Percentiles rank a stretch among this genome's conserved stretches.
phyloP scores from a whole-genome alignment of 495 filamentous ascomycete species.

The Tuber borchii region DNA sequence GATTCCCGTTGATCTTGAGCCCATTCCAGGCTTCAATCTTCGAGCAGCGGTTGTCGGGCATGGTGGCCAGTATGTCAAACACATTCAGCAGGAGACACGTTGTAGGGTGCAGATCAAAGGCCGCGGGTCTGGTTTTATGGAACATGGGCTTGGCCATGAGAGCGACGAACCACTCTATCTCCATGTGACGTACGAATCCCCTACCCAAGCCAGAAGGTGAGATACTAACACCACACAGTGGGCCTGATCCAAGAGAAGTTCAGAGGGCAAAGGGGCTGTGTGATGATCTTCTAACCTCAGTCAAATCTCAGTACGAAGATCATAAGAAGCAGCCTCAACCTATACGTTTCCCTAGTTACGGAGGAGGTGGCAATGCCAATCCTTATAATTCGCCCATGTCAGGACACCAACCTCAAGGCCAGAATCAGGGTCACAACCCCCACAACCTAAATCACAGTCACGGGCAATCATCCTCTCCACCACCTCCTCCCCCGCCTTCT shows the following conservation, averaged over 20 bases:
- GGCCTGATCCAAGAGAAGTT: conserved; percentile 81
- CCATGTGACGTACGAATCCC: conserved; percentile 72
- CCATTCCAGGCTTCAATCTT: conserved; percentile 91
- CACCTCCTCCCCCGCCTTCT: conserved; percentile 36
- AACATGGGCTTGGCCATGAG: conserved; percentile 71
- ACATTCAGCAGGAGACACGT: conserved; percentile 88
- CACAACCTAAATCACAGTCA: conserved; percentile 27
- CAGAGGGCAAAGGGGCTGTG: conserved; percentile 79
- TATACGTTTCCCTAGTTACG: conserved; percentile 56
- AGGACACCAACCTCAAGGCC: conserved; percentile 37
- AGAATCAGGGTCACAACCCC: conserved; percentile 34
- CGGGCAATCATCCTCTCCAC: conserved; percentile 41
- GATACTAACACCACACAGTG: conserved; percentile 53
- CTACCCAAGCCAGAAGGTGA: neutral
- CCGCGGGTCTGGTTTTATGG: conserved; percentile 89
- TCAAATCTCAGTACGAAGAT: conserved; percentile 74
- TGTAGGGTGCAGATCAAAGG: conserved; percentile 98
- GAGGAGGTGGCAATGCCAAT: conserved; percentile 44
- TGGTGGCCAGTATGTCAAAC: conserved; percentile 89
- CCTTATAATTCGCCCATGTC: conserved; percentile 36
- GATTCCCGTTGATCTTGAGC: conserved; percentile 82
- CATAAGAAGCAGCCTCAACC: conserved; percentile 80
- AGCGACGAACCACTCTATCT: conserved; percentile 94
- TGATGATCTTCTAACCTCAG: conserved; percentile 74
- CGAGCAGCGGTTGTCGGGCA: conserved; percentile 92